Evolutionary conservation across 371 early-diverging fungal species (phyloP).

Genomic region (Rhizopus arrhizus): DNA sequence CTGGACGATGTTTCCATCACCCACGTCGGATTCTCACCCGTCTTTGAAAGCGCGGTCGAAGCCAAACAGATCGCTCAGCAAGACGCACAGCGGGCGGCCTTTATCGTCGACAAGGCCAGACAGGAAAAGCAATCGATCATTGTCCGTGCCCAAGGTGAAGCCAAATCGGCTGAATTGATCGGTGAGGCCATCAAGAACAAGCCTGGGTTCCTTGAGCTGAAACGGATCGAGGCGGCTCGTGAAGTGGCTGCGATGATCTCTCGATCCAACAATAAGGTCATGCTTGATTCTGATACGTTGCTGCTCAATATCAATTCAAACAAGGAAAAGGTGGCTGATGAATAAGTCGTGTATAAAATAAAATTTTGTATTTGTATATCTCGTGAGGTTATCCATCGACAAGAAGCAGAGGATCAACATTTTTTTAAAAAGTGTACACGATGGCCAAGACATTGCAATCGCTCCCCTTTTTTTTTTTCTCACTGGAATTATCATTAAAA

Average conservation of each 20-base stretch:
- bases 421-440: too few relatives aligned
- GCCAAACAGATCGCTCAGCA: slow-evolving; percentile 99
- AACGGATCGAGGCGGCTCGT: slow-evolving; percentile 94
- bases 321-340: background rate
- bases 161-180: slow-evolving; percentile 88
- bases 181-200: slow-evolving; percentile 94
- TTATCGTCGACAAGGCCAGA: slow-evolving; percentile 92
- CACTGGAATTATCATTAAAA: too few relatives aligned
- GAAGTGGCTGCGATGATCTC: slow-evolving; percentile 91
- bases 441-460: too few relatives aligned
- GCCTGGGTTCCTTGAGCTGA: slow-evolving; percentile 95
- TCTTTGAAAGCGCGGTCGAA: slow-evolving; percentile 96
- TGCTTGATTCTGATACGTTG: slow-evolving; percentile 88
- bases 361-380: too few relatives aligned
- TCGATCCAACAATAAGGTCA: slow-evolving; percentile 84
- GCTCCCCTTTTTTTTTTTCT: too few relatives aligned
- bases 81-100: slow-evolving; percentile 97
- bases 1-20: slow-evolving; percentile 98
- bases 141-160: slow-evolving; percentile 97
- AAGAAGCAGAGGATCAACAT: too few relatives aligned
- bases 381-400: too few relatives aligned
- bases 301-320: slow-evolving; percentile 81
- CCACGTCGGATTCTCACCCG: slow-evolving; percentile 94
- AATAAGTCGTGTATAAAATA: too few relatives aligned
- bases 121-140: slow-evolving; percentile 98